Percentiles rank a stretch among this genome's conserved stretches.
Evolutionary conservation across 805 yeast genomes (phyloP).

Genomic region (Saturnispora diversa): DNA sequence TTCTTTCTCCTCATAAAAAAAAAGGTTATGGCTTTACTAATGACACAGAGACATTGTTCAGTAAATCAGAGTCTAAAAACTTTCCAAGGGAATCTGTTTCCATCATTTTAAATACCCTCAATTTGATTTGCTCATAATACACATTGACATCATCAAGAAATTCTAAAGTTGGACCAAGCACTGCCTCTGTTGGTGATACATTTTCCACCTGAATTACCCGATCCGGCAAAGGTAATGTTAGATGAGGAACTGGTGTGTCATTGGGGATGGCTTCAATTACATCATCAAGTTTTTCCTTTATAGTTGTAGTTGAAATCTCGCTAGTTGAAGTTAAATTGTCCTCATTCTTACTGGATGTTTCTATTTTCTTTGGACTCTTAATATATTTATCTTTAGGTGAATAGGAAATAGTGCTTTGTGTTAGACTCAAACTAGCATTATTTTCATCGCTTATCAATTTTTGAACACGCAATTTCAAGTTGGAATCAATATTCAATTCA

Average conservation of each 20-base stretch:
- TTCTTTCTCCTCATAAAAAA: no score
- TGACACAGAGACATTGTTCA: constrained; percentile 18
- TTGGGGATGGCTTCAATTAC: no score
- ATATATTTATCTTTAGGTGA: no score
- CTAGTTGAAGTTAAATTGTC: no score
- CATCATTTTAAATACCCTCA: constrained; percentile 50
- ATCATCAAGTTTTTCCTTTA: no score
- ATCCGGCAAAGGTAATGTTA: no score
- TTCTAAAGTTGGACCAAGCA: constrained; percentile 29
- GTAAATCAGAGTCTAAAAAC: constrained; percentile 41
- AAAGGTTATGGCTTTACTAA: constrained; percentile 1
- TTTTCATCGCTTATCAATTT: constrained; percentile 5
- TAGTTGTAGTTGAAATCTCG: no score
- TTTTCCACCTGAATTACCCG: no score
- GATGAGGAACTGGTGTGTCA: no score
- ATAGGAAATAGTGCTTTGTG: no score
- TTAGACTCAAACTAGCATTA: not conserved
- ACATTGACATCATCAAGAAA: constrained; percentile 34
- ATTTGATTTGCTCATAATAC: constrained; percentile 41
- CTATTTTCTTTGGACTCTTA: no score
- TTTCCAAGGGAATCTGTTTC: constrained; percentile 69
- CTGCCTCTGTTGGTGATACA: constrained; percentile 31
- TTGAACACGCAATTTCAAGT: constrained; percentile 16
- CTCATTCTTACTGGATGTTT: no score
- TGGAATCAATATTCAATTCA: constrained; percentile 56